Evolutionary conservation across 2,329 filamentous ascomycete species (phyloP).

Genomic region (Colletotrichum navitas): DNA sequence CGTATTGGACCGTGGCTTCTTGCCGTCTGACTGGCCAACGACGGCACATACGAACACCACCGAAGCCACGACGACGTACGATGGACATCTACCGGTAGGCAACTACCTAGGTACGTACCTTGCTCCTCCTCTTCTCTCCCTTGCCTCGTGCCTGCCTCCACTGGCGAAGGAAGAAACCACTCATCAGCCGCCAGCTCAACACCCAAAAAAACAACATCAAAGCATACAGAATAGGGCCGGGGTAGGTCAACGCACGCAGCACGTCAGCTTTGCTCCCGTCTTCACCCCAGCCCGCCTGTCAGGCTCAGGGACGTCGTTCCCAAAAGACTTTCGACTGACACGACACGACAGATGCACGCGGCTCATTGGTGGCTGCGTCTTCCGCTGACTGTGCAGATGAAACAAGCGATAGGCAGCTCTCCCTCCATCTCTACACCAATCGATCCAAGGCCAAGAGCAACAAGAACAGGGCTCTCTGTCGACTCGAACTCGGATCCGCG

Average conservation of each 20-base stretch:
- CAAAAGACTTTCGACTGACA: slow-evolving; percentile 7
- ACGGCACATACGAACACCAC: not conserved
- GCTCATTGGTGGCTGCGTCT: slow-evolving; percentile 38
- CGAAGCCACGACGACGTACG: too few relatives aligned
- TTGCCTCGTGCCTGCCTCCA: slow-evolving; percentile 26
- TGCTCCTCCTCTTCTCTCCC: slow-evolving; percentile 8
- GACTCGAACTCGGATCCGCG: slow-evolving; percentile 17
- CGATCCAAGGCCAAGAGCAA: slow-evolving; percentile 32
- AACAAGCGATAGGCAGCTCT: slow-evolving; percentile 36
- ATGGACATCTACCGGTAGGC: too few relatives aligned
- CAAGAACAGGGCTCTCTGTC: not conserved
- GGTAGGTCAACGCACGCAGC: slow-evolving; percentile 25
- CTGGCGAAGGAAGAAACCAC: slow-evolving; percentile 2
- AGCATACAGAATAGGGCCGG: slow-evolving; percentile 6
- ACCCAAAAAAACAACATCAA: slow-evolving; percentile 23
- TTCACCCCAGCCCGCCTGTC: not conserved
- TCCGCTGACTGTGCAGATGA: slow-evolving; percentile 26
- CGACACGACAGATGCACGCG: slow-evolving; percentile 31
- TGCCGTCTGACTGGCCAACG: slow-evolving; percentile 28
- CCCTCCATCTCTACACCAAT: slow-evolving; percentile 25
- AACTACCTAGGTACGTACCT: slow-evolving; percentile 12
- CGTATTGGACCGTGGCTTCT: slow-evolving; percentile 24
- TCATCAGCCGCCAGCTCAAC: slow-evolving; percentile 35
- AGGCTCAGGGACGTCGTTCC: not conserved
- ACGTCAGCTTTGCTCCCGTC: slow-evolving; percentile 28